Evolutionary conservation across 1,284 basidiomycete species (phyloP).

Genomic region (Hypsizygus ulmarius): DNA sequence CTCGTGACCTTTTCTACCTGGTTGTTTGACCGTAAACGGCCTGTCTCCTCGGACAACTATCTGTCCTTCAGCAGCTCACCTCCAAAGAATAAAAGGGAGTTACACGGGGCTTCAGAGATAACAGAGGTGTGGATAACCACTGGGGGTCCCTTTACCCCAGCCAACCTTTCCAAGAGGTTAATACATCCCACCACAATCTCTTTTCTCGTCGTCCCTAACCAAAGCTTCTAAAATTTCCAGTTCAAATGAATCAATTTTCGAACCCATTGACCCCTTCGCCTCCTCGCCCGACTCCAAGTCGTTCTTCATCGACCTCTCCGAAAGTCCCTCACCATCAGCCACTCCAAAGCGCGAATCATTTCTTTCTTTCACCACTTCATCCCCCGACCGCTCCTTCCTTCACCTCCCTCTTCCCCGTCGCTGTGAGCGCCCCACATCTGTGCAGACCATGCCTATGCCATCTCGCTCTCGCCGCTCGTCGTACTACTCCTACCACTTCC

Average conservation of each 20-base stretch:
- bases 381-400: slow-evolving; percentile 30
- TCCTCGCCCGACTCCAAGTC: slow-evolving; percentile 40
- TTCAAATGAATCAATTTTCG: slow-evolving; percentile 11
- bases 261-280: slow-evolving; percentile 34
- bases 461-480: slow-evolving; percentile 31
- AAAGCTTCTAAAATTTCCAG: slow-evolving; percentile 1
- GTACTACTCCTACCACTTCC: slow-evolving; percentile 30
- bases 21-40: slow-evolving; percentile 29
- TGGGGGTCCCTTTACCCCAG: slow-evolving; percentile 28
- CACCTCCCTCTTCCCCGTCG: slow-evolving; percentile 18
- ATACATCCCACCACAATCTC: background rate
- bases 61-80: slow-evolving; percentile 19
- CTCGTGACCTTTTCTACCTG: slow-evolving; percentile 28
- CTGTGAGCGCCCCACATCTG: slow-evolving; percentile 33
- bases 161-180: slow-evolving; percentile 11
- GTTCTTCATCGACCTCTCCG: slow-evolving; percentile 37
- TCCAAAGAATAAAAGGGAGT: slow-evolving; percentile 18
- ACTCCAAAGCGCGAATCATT: slow-evolving; percentile 38
- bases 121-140: slow-evolving; percentile 31
- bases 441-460: slow-evolving; percentile 35
- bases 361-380: slow-evolving; percentile 40
- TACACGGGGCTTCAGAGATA: slow-evolving; percentile 21
- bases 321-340: slow-evolving; percentile 19
- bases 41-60: slow-evolving; percentile 20
- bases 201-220: background rate